Percentiles rank a stretch among this genome's conserved stretches.
These are phyloP conservation scores for Mucor plumbeus DNA, from an alignment of 371 early-diverging fungal genomes.

Conservation along the genomic window DNA sequence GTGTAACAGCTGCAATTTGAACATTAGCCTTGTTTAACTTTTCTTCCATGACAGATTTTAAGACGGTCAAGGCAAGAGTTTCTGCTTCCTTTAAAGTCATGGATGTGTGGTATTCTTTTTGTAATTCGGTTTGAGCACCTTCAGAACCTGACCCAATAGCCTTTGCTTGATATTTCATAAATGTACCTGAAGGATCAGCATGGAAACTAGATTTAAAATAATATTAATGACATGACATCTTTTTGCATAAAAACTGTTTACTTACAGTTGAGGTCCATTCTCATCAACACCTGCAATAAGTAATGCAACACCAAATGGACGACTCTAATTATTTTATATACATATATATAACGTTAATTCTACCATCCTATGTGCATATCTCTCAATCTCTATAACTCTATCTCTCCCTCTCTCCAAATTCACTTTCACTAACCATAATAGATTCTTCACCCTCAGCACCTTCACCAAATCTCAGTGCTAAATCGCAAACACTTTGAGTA, in stretches of 20 bases:
- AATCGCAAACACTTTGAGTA: constrained; percentile 96
- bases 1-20: constrained; percentile 94
- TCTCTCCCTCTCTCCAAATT: not conserved
- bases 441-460: constrained; percentile 95
- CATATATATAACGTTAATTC: not conserved
- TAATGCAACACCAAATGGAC: constrained; percentile 99
- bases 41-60: constrained; percentile 99
- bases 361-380: not conserved
- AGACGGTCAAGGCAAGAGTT: constrained; percentile 88
- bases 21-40: constrained; percentile 96
- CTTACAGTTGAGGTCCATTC: constrained; percentile 97
- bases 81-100: constrained; percentile 91
- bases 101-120: constrained; percentile 93
- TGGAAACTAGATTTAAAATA: constrained; percentile 67
- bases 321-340: constrained; percentile 57
- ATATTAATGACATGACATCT: too few relatives aligned
- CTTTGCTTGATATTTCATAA: constrained; percentile 91
- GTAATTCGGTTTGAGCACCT: constrained; percentile 97
- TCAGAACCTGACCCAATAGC: constrained; percentile 99
- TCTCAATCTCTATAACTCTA: not conserved
- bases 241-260: not conserved
- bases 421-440: constrained; percentile 79
- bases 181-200: constrained; percentile 97
- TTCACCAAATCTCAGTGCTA: constrained; percentile 97
- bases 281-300: constrained; percentile 98